Percentiles rank a stretch among this genome's conserved stretches.
These are phyloP conservation scores for Spizellomyces punctatus DNA, from an alignment of 192 early-diverging fungal genomes.

Conservation along the genomic window DNA sequence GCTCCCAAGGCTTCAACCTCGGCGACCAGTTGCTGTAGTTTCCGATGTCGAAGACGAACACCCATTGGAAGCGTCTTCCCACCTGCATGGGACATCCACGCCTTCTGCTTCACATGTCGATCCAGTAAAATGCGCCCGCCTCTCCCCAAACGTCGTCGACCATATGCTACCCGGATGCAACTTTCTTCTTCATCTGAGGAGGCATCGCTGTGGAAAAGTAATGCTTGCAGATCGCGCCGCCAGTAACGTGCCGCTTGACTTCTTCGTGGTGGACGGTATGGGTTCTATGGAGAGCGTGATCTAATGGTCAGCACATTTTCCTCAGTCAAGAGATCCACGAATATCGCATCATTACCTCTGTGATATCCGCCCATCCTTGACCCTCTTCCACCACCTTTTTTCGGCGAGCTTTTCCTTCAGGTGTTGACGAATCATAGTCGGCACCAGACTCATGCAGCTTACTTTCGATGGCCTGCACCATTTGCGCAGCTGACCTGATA, in stretches of 20 bases:
- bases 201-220: conserved; percentile 17
- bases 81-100: conserved; percentile 3
- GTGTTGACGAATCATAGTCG: conserved; percentile 45
- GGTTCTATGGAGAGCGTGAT: conserved; percentile 38
- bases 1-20: not conserved
- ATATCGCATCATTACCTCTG: conserved; percentile 53
- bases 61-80: conserved; percentile 2
- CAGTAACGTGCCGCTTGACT: conserved; percentile 31
- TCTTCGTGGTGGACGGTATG: conserved; percentile 51
- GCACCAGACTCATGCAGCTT: conserved; percentile 46
- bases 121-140: conserved; percentile 80
- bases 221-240: not conserved
- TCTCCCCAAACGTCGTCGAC: conserved; percentile 69
- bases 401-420: conserved; percentile 59
- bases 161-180: conserved; percentile 27
- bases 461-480: conserved; percentile 49
- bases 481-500: conserved; percentile 42
- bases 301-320: no score
- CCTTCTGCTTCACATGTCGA: conserved; percentile 47
- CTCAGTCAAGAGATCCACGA: no score
- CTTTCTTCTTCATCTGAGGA: conserved; percentile 18
- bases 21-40: not conserved
- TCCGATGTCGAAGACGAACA: not conserved
- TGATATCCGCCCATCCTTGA: conserved; percentile 67
- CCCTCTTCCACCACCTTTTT: conserved; percentile 57